Evolutionary conservation across 495 filamentous ascomycete genomes (phyloP).

Genomic region (Aspergillus steynii): DNA sequence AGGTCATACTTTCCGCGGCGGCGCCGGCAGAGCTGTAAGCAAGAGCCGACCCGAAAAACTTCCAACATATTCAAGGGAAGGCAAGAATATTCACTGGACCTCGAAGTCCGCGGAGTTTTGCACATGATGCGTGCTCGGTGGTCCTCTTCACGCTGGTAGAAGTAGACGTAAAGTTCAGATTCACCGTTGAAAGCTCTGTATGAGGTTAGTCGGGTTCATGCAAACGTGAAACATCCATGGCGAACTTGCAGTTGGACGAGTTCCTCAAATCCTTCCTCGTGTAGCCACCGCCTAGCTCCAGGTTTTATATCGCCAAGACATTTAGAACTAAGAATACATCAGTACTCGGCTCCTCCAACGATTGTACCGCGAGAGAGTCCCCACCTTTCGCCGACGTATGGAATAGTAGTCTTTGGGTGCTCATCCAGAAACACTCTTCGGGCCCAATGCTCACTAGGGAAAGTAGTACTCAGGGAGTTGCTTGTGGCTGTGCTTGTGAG

Average conservation of each 20-base stretch:
- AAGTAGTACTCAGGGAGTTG: constrained; percentile 33
- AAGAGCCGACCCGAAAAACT: constrained; percentile 51
- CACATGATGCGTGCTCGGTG: constrained; percentile 59
- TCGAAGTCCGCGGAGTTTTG: constrained; percentile 40
- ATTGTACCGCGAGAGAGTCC: constrained; percentile 11
- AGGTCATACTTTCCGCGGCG: constrained; percentile 42
- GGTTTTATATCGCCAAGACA: constrained; percentile 48
- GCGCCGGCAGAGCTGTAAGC: constrained; percentile 56
- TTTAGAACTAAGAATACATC: constrained; percentile 40
- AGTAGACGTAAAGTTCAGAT: constrained; percentile 52
- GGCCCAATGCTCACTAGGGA: constrained; percentile 52
- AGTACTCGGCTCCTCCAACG: constrained; percentile 11
- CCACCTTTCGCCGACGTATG: constrained; percentile 40
- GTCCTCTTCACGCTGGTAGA: constrained; percentile 56
- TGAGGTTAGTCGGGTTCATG: constrained; percentile 4
- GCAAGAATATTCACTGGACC: constrained; percentile 46
- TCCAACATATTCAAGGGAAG: constrained; percentile 54
- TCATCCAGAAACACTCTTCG: constrained; percentile 46
- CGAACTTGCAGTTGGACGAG: constrained; percentile 47
- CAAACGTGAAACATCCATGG: neutral
- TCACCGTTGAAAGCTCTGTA: constrained; percentile 39
- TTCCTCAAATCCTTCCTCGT: constrained; percentile 37
- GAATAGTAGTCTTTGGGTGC: constrained; percentile 42
- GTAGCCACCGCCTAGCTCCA: constrained; percentile 38
- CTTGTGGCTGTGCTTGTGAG: constrained; percentile 40